Evolutionary conservation across 805 yeast genomes (phyloP), one percentile per base, ranked within the genome.

Genomic region (Lachancea thermotolerans): DNA sequence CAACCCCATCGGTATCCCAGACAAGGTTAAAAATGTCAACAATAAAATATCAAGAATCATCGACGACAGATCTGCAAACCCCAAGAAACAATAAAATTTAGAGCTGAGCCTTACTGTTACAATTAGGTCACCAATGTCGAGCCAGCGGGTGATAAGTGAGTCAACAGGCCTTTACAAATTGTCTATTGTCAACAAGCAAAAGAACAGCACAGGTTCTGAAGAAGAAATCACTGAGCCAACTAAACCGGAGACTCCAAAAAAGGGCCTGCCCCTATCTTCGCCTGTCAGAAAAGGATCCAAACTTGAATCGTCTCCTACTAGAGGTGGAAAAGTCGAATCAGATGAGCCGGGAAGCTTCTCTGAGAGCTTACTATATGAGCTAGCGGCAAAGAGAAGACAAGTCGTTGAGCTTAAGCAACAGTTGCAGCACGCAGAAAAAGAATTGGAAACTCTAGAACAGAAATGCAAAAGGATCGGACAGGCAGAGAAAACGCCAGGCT

Each of bases 381-480:
- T 74, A 41, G 79, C 84, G 0, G 54, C 71, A 2, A 79, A 80
- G 54, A 82, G 79, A 53, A 68, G 80, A 48, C 71, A 71, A 45
- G 70, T 79, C 8, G 49, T 69, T 14, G 82, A 78, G 40, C 56
- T 76, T 46, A 74, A 72, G 53, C 61, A 67, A n/a, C 67, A 68
- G 30, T 56, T 69, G 43, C 65, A 34, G 17, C 36, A 35, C 18
- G 47, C 47, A 6, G 47, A 66, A 11, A 34, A 46, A 6, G 51
- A 67, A 29, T 64, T 67, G 48, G 55, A 58, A 25, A 69, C 69
- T 50, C 58, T 79, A n/a, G 55, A 64, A 12, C 59, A 58, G 32
- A 58, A 41, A 37, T 41, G 41, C 27, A 16, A 18, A 12, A 41
- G 29, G 7, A 12, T 33, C 2, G 16, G 42, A 11, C 17, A 36